Conservation (phyloP, 2,329 filamentous ascomycete species). For the Fusarium decemcellulare region DNA sequence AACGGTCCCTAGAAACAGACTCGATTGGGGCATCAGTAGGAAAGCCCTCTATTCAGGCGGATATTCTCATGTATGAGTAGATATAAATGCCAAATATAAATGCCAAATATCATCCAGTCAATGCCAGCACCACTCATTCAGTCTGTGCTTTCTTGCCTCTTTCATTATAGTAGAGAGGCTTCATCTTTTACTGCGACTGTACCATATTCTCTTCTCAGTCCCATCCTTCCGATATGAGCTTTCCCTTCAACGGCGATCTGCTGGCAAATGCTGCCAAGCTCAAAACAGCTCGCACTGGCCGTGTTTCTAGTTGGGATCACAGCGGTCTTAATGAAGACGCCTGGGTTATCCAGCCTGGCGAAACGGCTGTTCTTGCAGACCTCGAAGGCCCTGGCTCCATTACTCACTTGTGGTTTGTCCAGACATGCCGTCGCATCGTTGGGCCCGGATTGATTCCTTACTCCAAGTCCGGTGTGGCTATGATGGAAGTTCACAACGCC, state of each 20-base stretch:
- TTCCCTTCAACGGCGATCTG: slow-evolving; percentile 27
- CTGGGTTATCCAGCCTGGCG: slow-evolving; percentile 50
- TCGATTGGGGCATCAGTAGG: no score
- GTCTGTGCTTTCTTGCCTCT: no score
- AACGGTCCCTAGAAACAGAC: no score
- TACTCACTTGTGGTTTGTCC: slow-evolving; percentile 52
- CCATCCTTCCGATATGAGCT: not conserved
- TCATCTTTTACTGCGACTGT: no score
- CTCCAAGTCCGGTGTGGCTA: slow-evolving; percentile 52
- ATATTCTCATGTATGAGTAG: no score
- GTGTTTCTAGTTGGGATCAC: slow-evolving; percentile 51
- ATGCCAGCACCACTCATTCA: no score
- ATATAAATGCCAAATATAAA: no score
- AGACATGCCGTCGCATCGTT: slow-evolving; percentile 52
- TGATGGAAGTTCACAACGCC: slow-evolving; percentile 52
- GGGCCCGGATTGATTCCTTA: slow-evolving; percentile 52
- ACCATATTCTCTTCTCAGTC: no score
- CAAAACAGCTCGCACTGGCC: slow-evolving; percentile 45
- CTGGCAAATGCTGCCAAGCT: slow-evolving; percentile 35
- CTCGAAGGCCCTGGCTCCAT: slow-evolving; percentile 51
- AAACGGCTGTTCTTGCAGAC: slow-evolving; percentile 48
- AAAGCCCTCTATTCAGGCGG: no score
- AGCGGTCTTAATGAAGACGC: slow-evolving; percentile 51
- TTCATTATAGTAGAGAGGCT: no score
- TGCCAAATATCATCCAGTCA: no score